Base-by-base conservation (phyloP, 2,329 filamentous ascomycete genomes). In the Blumeria hordei region DNA sequence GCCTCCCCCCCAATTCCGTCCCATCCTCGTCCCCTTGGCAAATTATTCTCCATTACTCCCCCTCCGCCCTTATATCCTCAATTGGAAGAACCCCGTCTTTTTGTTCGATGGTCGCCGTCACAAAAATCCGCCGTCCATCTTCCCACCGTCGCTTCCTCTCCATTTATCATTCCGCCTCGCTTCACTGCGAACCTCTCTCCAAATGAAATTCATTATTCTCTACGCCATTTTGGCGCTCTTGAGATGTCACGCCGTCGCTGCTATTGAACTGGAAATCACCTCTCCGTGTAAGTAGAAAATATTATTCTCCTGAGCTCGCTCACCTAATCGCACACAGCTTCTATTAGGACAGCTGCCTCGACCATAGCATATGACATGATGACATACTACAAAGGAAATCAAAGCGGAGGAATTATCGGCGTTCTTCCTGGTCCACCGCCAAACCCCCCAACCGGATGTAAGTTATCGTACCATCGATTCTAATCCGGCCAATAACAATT, bases 341-440 rank as follows among this genome's bases (percentile, higher is more conserved):
- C 65, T 3, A 65, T 67, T 41, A 65, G 63, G 53, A 62, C 54
- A 57, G 60, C 58, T 10, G 62, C 65, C 9, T 57, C 63, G 5
- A 64, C 64, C 1, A 60, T 66, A 39, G 64, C 64, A 47, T 66
- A 63, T 57, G 65, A 66, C 55, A 63, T 67, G 62, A 66, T 67
- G 64, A 62, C 59, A 54, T 65, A 64, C 57, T 78, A 78, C 60
- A 63, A 63, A 41, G 65, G 65, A 32, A 67, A 67, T 54, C 41
- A 55, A 41, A 60, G 70, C 64, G 37, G 71, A 66, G 45, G 69
- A 54, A 69, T 71, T 39, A 72, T 72, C 1, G 74, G 74, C 47
- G 71, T 74, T 55, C 59, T 78, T 52, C 69, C 72, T 51, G 63
- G 69, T 4, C 65, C 65, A 55, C 75, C 75, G 16, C 61, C 64